Evolutionary conservation across 192 early-diverging fungal species (phyloP), one percentile per base, ranked within the genome.

Genomic region (Coemansia sp.): DNA sequence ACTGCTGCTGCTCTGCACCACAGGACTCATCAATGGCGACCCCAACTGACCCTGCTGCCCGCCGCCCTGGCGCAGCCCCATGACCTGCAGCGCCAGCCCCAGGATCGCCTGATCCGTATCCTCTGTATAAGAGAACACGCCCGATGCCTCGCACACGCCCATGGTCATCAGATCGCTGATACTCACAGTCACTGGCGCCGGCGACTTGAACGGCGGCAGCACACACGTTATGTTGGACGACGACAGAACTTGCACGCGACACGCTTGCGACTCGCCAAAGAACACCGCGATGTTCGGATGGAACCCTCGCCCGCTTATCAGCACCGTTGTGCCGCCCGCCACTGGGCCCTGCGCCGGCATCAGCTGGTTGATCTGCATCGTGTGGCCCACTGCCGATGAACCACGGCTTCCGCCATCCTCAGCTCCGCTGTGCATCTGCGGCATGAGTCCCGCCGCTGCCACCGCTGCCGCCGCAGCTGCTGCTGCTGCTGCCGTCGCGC

Each of bases 41-140:
- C 56, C 60, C 4, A 50, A 28, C 87, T 59, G 87, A 88, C 5
- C 80, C 74, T 84, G 89, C 56, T 41, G 33, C 27, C 29, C 40
- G 14, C 29, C 40, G 14, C 85, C 88, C 82, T 91, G 88, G 64
- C 89, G 83, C 59, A 97, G 64, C 19, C 95, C 95, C 0, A 95
- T 86, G 0, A 94, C 87, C 50, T 94, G 92, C 52, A 98, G 77
- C 4, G 93, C 90, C 22, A 98, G 83, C 63, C 95, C 94, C 72
- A 94, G 86, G 58, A 98, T 69, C n/a, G 91, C 90, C 40, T 89
- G 85, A 70, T 98, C 95, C 22, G 91, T 84, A 65, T 96, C 87
- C 58, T 86, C 82, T 30, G 82, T 67, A 29, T 85, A 87, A 6
- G 72, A 72, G 53, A 86, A 86, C 29, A 75, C 34, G 9, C 30